These are phyloP conservation scores for Helianthus annuus DNA, from an alignment of 129 eudicot species.

Conservation along the genomic window DNA sequence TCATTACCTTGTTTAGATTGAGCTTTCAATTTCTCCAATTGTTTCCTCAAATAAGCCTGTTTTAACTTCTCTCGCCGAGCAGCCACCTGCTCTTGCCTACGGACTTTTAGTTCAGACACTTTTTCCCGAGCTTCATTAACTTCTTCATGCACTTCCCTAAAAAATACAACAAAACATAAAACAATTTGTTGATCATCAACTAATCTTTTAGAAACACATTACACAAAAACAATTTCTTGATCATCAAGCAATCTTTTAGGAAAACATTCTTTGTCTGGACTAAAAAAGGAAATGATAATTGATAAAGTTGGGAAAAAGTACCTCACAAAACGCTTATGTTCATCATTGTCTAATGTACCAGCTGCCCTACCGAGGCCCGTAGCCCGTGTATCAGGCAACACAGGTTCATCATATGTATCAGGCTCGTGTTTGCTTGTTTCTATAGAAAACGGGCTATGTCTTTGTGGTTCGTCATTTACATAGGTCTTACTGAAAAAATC, in stretches of 20 bases:
- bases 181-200: conserved; percentile 11
- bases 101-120: conserved; percentile 63
- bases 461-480: conserved; percentile 47
- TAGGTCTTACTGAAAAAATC: conserved; percentile 74
- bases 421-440: conserved; percentile 38
- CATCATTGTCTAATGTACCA: conserved; percentile 57
- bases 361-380: conserved; percentile 55
- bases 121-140: conserved; percentile 81
- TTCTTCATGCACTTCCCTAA: conserved; percentile 96
- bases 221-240: conserved; percentile 5
- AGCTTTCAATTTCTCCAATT: conserved; percentile 71
- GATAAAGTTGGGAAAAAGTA: not conserved
- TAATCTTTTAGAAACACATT: not conserved
- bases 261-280: not conserved
- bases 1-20: conserved; percentile 50
- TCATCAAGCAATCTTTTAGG: conserved; percentile 3
- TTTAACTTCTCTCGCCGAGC: conserved; percentile 76
- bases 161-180: not conserved
- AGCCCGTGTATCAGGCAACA: conserved; percentile 42
- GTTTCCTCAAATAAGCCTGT: conserved; percentile 76
- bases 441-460: conserved; percentile 27
- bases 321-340: conserved; percentile 84
- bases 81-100: conserved; percentile 72
- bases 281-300: not conserved
- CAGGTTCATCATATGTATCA: conserved; percentile 38